phyloP scores from a whole-genome alignment of 352 stramenopile genomes.

The Phytopythium delawarense region DNA sequence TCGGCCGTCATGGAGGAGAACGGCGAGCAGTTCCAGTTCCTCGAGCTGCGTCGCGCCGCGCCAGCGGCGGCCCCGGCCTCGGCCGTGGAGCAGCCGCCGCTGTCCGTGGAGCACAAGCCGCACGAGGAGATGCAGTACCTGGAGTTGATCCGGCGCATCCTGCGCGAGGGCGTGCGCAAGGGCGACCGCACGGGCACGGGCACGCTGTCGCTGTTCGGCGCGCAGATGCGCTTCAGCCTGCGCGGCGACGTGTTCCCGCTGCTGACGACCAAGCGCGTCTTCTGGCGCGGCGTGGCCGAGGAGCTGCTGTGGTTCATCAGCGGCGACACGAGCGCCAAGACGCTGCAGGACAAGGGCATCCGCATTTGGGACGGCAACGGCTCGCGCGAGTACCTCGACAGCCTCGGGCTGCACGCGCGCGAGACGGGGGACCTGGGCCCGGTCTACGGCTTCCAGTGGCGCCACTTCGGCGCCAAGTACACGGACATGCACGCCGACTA shows the following conservation, averaged over 20 bases:
- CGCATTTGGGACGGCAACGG: slow-evolving; percentile 99
- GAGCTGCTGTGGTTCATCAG: slow-evolving; percentile 99
- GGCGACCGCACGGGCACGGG: slow-evolving; percentile 98
- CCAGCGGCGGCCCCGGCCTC: background rate
- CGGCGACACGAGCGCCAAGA: slow-evolving; percentile 96
- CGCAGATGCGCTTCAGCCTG: slow-evolving; percentile 95
- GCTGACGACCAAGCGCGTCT: slow-evolving; percentile 99
- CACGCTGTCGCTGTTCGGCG: slow-evolving; percentile 98
- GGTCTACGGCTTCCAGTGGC: slow-evolving; percentile 99
- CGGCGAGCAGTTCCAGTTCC: slow-evolving; percentile 71
- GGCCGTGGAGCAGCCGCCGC: slow-evolving; percentile 8
- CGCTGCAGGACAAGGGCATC: slow-evolving; percentile 96
- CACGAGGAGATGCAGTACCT: slow-evolving; percentile 84
- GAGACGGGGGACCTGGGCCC: slow-evolving; percentile 97
- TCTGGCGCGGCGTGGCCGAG: slow-evolving; percentile 98
- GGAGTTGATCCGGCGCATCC: slow-evolving; percentile 94
- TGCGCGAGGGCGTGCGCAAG: slow-evolving; percentile 90
- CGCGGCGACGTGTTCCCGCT: slow-evolving; percentile 94
- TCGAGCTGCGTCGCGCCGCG: slow-evolving; percentile 33
- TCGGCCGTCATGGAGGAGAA: slow-evolving; percentile 75
- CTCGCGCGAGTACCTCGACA: slow-evolving; percentile 93
- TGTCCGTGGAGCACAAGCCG: slow-evolving; percentile 4
- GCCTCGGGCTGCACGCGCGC: slow-evolving; percentile 89
- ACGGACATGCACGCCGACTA: slow-evolving; percentile 98
- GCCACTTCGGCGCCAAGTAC: slow-evolving; percentile 99